These are phyloP conservation scores for Pseudogymnoascus sp. DNA, from an alignment of 2,329 filamentous ascomycete genomes.

Conservation along the genomic window DNA sequence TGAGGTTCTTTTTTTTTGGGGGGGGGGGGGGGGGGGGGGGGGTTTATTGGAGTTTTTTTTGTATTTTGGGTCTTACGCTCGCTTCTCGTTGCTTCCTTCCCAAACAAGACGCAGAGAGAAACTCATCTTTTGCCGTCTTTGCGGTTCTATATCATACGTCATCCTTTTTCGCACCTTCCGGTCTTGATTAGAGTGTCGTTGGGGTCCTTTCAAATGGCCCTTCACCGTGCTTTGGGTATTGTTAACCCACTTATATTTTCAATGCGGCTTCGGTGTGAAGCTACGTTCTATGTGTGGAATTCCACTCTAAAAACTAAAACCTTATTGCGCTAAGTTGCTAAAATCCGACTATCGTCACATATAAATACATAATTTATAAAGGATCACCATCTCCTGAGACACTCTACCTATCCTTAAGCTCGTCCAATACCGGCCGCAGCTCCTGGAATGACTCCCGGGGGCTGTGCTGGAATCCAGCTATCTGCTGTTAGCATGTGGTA, in stretches of 20 bases:
- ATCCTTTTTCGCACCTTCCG: neutral
- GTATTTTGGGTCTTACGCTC: too few relatives aligned
- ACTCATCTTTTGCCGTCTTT: neutral
- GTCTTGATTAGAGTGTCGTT: neutral
- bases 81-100: neutral
- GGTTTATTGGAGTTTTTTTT: neutral
- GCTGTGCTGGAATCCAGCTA: neutral
- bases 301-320: neutral
- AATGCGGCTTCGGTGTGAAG: too few relatives aligned
- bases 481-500: neutral
- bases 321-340: neutral
- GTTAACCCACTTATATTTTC: too few relatives aligned
- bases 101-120: neutral
- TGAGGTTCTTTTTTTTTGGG: neutral
- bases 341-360: neutral
- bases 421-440: neutral
- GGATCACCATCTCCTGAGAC: neutral
- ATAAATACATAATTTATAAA: neutral
- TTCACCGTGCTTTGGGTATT: neutral
- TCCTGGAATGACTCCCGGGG: neutral
- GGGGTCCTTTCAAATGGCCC: neutral
- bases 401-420: neutral
- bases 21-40: neutral
- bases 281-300: neutral
- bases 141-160: neutral